phyloP scores from a whole-genome alignment of 257 asterid species.

The Henckelia pumila region DNA sequence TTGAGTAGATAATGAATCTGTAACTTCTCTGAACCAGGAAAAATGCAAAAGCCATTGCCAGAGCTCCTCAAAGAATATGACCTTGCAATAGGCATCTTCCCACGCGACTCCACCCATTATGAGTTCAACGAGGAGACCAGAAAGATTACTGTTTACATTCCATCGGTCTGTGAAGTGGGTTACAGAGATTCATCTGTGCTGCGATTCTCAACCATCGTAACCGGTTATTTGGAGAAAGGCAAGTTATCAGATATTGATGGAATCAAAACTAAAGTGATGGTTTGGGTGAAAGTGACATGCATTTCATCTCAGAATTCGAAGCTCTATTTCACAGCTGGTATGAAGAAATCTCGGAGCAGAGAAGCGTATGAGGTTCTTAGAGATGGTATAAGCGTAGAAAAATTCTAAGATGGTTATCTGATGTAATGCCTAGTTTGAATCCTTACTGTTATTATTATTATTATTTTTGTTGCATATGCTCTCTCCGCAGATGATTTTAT shows the following conservation, averaged over 20 bases:
- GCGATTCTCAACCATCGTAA: constrained; percentile 50
- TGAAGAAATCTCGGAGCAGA: constrained; percentile 40
- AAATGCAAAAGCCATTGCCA: constrained; percentile 61
- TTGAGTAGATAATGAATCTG: neutral
- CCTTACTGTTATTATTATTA: too few species aligned
- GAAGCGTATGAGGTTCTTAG: constrained; percentile 44
- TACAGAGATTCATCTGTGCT: constrained; percentile 66
- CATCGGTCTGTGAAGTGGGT: constrained; percentile 61
- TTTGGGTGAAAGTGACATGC: constrained; percentile 56
- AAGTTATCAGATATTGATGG: constrained; percentile 71
- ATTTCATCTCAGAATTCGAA: constrained; percentile 38
- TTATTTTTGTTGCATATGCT: too few species aligned
- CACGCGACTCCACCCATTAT: constrained; percentile 69
- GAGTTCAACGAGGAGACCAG: constrained; percentile 73
- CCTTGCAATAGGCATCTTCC: constrained; percentile 69
- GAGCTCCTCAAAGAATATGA: constrained; percentile 73
- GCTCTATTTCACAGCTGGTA: constrained; percentile 42
- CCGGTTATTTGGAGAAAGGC: constrained; percentile 67
- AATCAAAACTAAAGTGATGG: constrained; percentile 67
- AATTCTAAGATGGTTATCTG: constrained; percentile 27
- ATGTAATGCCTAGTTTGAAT: too few species aligned
- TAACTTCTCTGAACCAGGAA: constrained; percentile 41
- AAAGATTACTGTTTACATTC: constrained; percentile 55
- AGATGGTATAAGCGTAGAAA: constrained; percentile 35
- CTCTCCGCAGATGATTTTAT: too few species aligned